Evolutionary conservation across 73 alveolate genomes (phyloP), one percentile per base, ranked within the genome.

Genomic region (Tetrahymena elliotti): DNA sequence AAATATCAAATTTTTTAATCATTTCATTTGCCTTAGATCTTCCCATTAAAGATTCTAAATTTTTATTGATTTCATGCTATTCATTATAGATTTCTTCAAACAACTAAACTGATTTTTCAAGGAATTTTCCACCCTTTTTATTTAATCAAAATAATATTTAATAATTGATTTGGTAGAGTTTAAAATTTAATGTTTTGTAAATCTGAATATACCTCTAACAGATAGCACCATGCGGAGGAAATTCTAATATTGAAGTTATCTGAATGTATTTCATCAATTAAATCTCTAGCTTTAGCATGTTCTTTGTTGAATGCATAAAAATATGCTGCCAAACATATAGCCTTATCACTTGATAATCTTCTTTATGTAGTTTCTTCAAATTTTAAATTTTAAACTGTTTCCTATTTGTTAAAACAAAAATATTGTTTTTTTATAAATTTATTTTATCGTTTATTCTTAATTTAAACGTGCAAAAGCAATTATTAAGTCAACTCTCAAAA

Each of bases 11-110:
- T 54, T 98, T 97, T 96, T 97, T 98, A 20, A 53, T 68, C 94
- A 95, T 97, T 93, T 97, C 99, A 94, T 93, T 96, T 40, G 97
- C 97, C 93, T 95, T 95, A 15, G 98, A 97, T 83, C 97, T 96
- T 16, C 99, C 99, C 31, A 97, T 96, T 84, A 97, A 93, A 39
- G 98, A 98, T 83, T 97, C 99, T 24, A 97, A 95, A 27, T 96
- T 7, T 97, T 97, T 94, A 94, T 97, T 33, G 96, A 93, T 13
- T 97, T 92, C 54, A 92, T 36, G 53, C 97, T 96, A 88, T 97
- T 95, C 47, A 94, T 52, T 33, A 83, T 95, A 82, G 95, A 39
- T 18, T 97, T 94, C 92, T 97, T 97, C 93, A 83, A 92, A 52
- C 95, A 97, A 36, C 93, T 94, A 47, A 94, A 96, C 47, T 96